Percentiles rank a stretch among this genome's conserved stretches.
Conservation (phyloP, 202 grass and related monocot species). For the Schoenoplectus tabernaemontani region DNA sequence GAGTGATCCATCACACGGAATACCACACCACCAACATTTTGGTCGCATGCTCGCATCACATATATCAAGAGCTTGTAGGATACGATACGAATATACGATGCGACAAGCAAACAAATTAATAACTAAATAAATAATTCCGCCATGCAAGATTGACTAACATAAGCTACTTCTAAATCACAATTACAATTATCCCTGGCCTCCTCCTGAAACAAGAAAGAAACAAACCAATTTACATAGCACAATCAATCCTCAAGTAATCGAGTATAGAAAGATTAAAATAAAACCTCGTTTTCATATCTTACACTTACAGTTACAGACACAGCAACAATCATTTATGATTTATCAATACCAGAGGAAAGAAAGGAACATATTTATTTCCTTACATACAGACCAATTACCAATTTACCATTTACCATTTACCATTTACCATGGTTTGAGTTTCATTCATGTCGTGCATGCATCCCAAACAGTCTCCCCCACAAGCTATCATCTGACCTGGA, state of each 20-base stretch:
- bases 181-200: neutral
- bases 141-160: constrained; percentile 12
- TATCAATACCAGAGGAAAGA: constrained; percentile 1
- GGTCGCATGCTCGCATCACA: neutral
- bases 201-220: constrained; percentile 13
- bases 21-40: neutral
- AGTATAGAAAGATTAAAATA: constrained; percentile 17
- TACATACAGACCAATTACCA: neutral
- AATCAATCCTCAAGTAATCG: neutral
- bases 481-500: neutral
- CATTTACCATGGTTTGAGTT: too few relatives aligned
- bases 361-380: constrained; percentile 5
- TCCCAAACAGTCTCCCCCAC: neutral
- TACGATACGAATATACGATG: neutral
- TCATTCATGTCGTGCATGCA: neutral
- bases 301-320: neutral
- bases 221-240: constrained; percentile 14
- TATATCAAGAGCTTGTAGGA: neutral
- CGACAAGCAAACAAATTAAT: neutral
- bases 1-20: neutral
- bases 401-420: too few relatives aligned
- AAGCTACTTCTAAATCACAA: constrained; percentile 20
- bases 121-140: constrained; percentile 12
- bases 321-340: neutral
- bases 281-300: neutral